Conservation (phyloP, 768 basidiomycete species). For the Mycena vulgaris region DNA sequence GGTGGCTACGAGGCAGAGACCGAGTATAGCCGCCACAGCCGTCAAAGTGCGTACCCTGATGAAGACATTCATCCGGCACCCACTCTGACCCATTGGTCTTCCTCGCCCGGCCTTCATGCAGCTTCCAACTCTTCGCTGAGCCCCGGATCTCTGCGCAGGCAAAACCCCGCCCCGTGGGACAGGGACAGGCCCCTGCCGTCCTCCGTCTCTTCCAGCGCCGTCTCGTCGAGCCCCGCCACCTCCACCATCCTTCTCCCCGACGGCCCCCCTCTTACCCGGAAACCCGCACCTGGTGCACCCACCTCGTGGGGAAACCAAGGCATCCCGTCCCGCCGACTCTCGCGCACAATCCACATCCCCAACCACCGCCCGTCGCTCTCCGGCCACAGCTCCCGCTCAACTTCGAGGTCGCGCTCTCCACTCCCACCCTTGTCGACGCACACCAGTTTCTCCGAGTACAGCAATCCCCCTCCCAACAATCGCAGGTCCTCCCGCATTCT, state of each 20-base stretch:
- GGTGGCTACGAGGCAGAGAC: constrained; percentile 87
- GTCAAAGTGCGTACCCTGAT: constrained; percentile 81
- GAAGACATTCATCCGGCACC: constrained; percentile 54
- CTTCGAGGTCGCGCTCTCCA: constrained; percentile 95
- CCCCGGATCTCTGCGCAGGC: constrained; percentile 79
- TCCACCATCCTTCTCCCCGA: constrained; percentile 76
- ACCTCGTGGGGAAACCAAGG: constrained; percentile 71
- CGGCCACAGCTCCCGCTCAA: constrained; percentile 91
- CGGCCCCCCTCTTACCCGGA: constrained; percentile 72
- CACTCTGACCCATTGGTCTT: constrained; percentile 67
- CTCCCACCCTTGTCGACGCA: constrained; percentile 81
- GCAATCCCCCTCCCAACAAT: constrained; percentile 62
- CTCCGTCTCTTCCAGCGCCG: constrained; percentile 69
- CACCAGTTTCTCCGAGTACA: constrained; percentile 74
- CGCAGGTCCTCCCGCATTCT: constrained; percentile 88
- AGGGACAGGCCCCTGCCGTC: constrained; percentile 62
- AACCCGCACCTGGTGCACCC: constrained; percentile 63
- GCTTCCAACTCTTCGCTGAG: constrained; percentile 79
- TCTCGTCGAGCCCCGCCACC: constrained; percentile 73
- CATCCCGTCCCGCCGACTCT: constrained; percentile 83
- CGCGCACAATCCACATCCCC: constrained; percentile 86
- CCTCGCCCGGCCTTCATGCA: constrained; percentile 71
- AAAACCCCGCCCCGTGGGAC: constrained; percentile 78
- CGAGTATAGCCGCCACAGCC: constrained; percentile 75
- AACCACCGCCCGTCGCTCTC: constrained; percentile 75